These are phyloP conservation scores for Suhomyces xylopsoci DNA, from an alignment of 805 yeast species.

Conservation along the genomic window DNA sequence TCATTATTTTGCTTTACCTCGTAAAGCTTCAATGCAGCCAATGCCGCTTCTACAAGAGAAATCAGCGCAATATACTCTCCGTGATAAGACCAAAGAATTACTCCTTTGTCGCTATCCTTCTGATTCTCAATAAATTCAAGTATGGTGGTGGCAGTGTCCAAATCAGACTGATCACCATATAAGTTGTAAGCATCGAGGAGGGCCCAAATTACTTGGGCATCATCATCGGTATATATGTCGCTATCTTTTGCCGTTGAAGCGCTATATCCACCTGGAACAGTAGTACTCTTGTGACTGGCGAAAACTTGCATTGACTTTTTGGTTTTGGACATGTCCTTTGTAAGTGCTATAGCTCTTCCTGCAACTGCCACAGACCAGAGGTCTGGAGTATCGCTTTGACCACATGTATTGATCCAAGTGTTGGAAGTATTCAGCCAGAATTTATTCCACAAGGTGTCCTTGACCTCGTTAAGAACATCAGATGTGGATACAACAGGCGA, in stretches of 20 bases:
- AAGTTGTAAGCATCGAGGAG: conserved; percentile 21
- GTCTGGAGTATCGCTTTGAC: conserved; percentile 11
- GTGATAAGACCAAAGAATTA: conserved; percentile 22
- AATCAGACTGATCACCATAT: not conserved
- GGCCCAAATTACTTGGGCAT: conserved; percentile 27
- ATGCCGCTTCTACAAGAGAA: conserved; percentile 26
- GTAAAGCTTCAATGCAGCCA: conserved; percentile 23
- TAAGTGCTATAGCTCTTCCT: conserved; percentile 17
- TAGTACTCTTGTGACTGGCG: conserved; percentile 15
- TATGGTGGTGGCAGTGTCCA: conserved; percentile 14
- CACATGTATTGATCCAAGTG: conserved; percentile 16
- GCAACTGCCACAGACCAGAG: conserved; percentile 26
- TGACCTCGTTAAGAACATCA: not conserved
- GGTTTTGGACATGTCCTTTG: conserved; percentile 12
- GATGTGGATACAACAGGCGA: not conserved
- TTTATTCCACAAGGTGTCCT: conserved; percentile 7
- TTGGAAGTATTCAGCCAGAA: conserved; percentile 11
- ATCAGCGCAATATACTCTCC: conserved; percentile 24
- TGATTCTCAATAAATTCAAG: conserved; percentile 16
- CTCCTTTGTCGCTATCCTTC: conserved; percentile 18
- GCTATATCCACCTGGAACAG: conserved; percentile 20
- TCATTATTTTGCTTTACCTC: conserved; percentile 10
- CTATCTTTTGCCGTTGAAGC: conserved; percentile 19
- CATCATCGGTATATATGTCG: conserved; percentile 29
- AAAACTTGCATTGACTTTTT: conserved; percentile 12